These are phyloP conservation scores for Ophiostoma australiae DNA, from an alignment of 2,329 filamentous ascomycete genomes.

Conservation along the genomic window DNA sequence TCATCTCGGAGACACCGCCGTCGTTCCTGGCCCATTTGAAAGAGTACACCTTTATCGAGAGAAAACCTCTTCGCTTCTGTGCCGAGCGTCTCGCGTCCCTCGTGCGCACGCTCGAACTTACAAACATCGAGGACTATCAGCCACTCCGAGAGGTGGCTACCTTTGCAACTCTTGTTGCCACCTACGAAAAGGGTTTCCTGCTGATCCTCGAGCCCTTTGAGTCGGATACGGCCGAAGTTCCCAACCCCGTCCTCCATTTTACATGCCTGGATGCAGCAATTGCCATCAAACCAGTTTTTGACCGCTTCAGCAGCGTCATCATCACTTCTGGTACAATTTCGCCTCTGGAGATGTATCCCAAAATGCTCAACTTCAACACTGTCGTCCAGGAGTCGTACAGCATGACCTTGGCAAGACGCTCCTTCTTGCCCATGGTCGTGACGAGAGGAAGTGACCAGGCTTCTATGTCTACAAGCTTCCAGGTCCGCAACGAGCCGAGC, in stretches of 20 bases:
- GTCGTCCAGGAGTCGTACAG: constrained; percentile 95
- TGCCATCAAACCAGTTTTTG: constrained; percentile 95
- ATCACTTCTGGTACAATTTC: constrained; percentile 98
- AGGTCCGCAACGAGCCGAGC: constrained; percentile 89
- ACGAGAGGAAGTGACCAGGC: constrained; percentile 93
- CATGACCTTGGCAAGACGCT: constrained; percentile 89
- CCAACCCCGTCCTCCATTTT: constrained; percentile 95
- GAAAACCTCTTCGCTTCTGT: constrained; percentile 90
- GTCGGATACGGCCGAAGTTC: constrained; percentile 88
- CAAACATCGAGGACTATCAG: constrained; percentile 97
- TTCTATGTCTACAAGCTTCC: constrained; percentile 86
- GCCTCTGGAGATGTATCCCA: constrained; percentile 96
- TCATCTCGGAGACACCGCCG: constrained; percentile 92
- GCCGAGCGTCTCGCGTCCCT: constrained; percentile 91
- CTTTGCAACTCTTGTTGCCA: constrained; percentile 91
- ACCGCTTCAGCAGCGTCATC: constrained; percentile 95
- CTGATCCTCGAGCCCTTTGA: constrained; percentile 97
- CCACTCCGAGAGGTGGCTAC: constrained; percentile 95
- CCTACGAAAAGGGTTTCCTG: constrained; percentile 93
- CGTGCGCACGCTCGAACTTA: constrained; percentile 88
- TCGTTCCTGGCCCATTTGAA: constrained; percentile 91
- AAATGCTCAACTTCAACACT: constrained; percentile 90
- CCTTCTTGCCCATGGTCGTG: constrained; percentile 98
- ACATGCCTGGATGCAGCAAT: constrained; percentile 96
- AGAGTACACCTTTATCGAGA: constrained; percentile 95